A percentile compares a stretch with the other conserved stretches of the same genome.
Conservation (phyloP, 495 filamentous ascomycete species). For the Neurospora sp. region DNA sequence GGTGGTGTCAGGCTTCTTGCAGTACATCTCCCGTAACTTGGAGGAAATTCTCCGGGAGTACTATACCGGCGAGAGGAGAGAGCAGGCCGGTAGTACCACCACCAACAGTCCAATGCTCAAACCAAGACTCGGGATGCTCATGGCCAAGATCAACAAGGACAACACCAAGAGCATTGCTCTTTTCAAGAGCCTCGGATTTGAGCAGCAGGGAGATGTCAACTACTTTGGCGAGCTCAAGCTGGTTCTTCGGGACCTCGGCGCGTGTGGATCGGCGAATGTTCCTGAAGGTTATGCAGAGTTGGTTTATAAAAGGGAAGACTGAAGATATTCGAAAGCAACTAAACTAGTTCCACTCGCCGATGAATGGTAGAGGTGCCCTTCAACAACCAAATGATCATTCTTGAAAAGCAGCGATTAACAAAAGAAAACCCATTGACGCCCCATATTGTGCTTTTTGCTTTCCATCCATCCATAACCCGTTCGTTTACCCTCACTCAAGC, state of each 20-base stretch:
- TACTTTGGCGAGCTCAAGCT: constrained; percentile 43
- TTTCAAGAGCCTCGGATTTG: constrained; percentile 37
- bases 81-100: background rate
- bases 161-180: constrained; percentile 33
- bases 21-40: constrained; percentile 46
- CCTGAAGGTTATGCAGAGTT: constrained; percentile 18
- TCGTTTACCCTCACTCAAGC: background rate
- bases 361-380: background rate
- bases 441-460: background rate
- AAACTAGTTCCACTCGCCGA: background rate
- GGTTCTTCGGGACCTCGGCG: constrained; percentile 21
- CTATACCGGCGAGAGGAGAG: constrained; percentile 5
- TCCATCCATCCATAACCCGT: background rate
- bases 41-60: constrained; percentile 52
- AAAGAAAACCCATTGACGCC: background rate
- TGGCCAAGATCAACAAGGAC: constrained; percentile 35
- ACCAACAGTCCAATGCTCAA: background rate
- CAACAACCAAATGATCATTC: background rate
- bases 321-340: no score
- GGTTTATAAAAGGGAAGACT: constrained; percentile 10
- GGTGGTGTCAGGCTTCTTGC: constrained; percentile 55
- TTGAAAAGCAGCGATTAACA: background rate
- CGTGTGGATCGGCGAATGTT: background rate
- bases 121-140: constrained; percentile 20
- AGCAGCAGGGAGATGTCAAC: constrained; percentile 32